These are phyloP conservation scores for Sedum album DNA, from an alignment of 164 flowering plant genomes.

Conservation along the genomic window DNA sequence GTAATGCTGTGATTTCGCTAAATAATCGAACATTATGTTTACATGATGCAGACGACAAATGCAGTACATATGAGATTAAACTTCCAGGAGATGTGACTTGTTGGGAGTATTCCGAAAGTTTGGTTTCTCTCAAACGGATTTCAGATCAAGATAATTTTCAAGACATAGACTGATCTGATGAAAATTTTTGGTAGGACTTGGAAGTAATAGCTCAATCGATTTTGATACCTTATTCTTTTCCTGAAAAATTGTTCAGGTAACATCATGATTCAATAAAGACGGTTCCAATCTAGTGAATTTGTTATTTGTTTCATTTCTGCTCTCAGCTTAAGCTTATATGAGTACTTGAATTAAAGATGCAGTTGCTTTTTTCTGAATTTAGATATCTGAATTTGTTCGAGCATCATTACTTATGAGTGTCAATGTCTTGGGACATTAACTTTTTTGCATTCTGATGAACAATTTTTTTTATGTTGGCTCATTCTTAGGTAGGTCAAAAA, in stretches of 20 bases:
- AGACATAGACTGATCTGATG: neutral
- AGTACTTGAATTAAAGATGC: too few species aligned
- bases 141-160: constrained; percentile 1
- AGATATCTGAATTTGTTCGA: too few species aligned
- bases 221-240: neutral
- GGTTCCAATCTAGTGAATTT: neutral
- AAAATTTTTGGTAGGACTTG: neutral
- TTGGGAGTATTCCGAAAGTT: neutral
- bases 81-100: neutral
- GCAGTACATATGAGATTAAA: neutral
- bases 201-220: neutral
- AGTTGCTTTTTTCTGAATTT: too few species aligned
- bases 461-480: too few species aligned
- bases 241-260: neutral
- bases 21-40: neutral
- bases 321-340: too few species aligned
- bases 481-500: too few species aligned
- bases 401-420: too few species aligned
- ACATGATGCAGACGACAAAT: neutral
- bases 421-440: too few species aligned
- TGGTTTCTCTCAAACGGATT: neutral
- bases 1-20: neutral
- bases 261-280: neutral
- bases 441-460: too few species aligned
- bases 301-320: neutral